Evolutionary conservation across 306 rosid genomes (phyloP).

Genomic region (Carpinus fangiana): DNA sequence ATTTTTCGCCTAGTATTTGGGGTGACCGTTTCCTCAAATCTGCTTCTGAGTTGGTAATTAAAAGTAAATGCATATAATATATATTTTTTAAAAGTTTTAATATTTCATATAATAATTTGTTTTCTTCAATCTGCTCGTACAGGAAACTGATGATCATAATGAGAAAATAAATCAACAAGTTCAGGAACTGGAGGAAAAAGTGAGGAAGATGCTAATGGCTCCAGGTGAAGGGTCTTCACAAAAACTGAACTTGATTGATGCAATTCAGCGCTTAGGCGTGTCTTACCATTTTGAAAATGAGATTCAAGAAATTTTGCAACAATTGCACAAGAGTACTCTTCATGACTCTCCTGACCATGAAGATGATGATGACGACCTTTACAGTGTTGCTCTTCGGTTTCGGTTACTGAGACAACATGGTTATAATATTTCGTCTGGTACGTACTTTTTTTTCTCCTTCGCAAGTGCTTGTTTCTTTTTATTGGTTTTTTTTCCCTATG

Average conservation of each 20-base stretch:
- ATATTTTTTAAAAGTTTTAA: too few relatives aligned
- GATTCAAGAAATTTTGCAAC: slow-evolving; percentile 20
- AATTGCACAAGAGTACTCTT: neutral
- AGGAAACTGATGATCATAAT: neutral
- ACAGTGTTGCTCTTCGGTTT: slow-evolving; percentile 34
- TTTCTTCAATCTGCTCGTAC: neutral
- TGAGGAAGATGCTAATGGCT: slow-evolving; percentile 9
- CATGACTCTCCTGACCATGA: neutral
- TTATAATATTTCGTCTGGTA: slow-evolving; percentile 29
- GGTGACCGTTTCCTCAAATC: slow-evolving; percentile 23
- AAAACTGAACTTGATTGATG: slow-evolving; percentile 24
- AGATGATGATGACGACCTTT: slow-evolving; percentile 15
- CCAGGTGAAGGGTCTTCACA: neutral
- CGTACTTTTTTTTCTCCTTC: neutral
- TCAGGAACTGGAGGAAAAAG: slow-evolving; percentile 21
- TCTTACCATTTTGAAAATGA: slow-evolving; percentile 38
- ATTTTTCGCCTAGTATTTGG: slow-evolving; percentile 32
- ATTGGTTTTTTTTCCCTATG: too few relatives aligned
- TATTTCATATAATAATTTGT: too few relatives aligned
- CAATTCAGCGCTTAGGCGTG: slow-evolving; percentile 40
- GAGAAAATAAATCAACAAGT: neutral
- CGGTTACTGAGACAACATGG: slow-evolving; percentile 47
- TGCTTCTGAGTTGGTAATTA: neutral
- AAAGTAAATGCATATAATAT: too few relatives aligned
- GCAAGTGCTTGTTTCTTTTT: too few relatives aligned